These are phyloP conservation scores for Rhodotorula mucilaginosa DNA, from an alignment of 1,284 basidiomycete genomes.

Conservation along the genomic window DNA sequence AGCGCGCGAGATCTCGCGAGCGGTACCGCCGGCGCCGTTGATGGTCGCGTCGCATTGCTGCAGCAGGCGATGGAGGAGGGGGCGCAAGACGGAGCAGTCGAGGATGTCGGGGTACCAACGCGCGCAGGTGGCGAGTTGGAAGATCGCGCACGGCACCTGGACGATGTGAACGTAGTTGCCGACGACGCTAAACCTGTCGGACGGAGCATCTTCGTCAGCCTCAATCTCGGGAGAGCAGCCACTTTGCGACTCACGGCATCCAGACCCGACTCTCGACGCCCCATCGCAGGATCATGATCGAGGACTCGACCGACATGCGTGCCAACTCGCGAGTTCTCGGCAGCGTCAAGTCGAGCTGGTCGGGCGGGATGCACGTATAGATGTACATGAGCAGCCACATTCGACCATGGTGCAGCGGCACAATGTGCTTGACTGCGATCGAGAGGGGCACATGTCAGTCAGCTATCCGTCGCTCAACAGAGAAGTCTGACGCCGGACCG, in stretches of 20 bases:
- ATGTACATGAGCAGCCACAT: constrained; percentile 31
- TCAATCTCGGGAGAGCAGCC: too few relatives aligned
- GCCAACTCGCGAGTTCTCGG: constrained; percentile 25
- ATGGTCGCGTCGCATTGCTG: constrained; percentile 35
- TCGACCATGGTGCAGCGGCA: constrained; percentile 26
- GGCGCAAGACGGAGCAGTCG: constrained; percentile 25
- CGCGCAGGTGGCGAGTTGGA: constrained; percentile 8
- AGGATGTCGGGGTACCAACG: constrained; percentile 30
- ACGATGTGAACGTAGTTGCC: constrained; percentile 20
- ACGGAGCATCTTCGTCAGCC: too few relatives aligned
- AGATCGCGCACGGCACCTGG: constrained; percentile 34
- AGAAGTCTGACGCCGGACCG: too few relatives aligned
- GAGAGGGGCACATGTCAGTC: not conserved
- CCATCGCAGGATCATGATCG: constrained; percentile 32
- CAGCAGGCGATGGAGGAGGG: constrained; percentile 34
- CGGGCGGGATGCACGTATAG: constrained; percentile 25
- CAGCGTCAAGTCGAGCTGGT: constrained; percentile 11
- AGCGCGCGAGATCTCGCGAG: constrained; percentile 28
- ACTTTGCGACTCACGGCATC: constrained; percentile 25
- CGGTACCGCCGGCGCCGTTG: constrained; percentile 18
- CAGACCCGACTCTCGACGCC: constrained; percentile 37
- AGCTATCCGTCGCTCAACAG: not conserved
- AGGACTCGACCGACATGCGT: constrained; percentile 22
- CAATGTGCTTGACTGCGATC: constrained; percentile 19
- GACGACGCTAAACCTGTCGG: constrained; percentile 15